Evolutionary conservation across 2,329 filamentous ascomycete species (phyloP).

Genomic region (Graphilbum fragrans): DNA sequence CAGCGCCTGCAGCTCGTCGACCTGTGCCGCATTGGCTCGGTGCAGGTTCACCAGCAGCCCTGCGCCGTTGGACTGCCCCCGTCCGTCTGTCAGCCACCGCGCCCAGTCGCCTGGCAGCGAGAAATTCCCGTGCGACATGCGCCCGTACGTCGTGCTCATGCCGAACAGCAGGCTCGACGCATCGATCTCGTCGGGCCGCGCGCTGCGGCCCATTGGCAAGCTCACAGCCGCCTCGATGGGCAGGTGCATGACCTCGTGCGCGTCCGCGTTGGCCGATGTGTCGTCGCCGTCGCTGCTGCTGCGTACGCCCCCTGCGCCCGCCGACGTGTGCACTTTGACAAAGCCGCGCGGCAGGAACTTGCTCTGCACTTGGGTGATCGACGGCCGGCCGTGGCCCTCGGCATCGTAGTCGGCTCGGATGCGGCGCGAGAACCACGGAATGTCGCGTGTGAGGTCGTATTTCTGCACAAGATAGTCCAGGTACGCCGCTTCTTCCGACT

Average conservation of each 20-base stretch:
- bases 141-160: slow-evolving; percentile 28
- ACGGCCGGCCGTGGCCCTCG: slow-evolving; percentile 8
- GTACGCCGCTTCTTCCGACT: slow-evolving; percentile 9
- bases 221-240: slow-evolving; percentile 14
- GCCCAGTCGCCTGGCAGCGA: slow-evolving; percentile 29
- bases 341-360: slow-evolving; percentile 11
- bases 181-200: slow-evolving; percentile 20
- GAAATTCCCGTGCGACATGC: slow-evolving; percentile 24
- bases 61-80: slow-evolving; percentile 28
- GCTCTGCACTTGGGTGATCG: slow-evolving; percentile 10
- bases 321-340: neutral
- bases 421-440: slow-evolving; percentile 14
- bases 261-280: too few species aligned
- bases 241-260: neutral
- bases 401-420: slow-evolving; percentile 5
- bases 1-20: slow-evolving; percentile 16
- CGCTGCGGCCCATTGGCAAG: slow-evolving; percentile 20
- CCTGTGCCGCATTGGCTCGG: slow-evolving; percentile 21
- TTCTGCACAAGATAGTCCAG: slow-evolving; percentile 14
- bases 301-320: neutral
- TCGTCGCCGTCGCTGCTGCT: slow-evolving; percentile 6
- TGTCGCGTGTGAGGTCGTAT: slow-evolving; percentile 13
- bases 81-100: slow-evolving; percentile 31
- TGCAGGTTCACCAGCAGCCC: slow-evolving; percentile 28
- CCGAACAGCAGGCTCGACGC: slow-evolving; percentile 28